Conservation (phyloP, 306 rosid genomes). For the Vigna reflexopilosa region DNA sequence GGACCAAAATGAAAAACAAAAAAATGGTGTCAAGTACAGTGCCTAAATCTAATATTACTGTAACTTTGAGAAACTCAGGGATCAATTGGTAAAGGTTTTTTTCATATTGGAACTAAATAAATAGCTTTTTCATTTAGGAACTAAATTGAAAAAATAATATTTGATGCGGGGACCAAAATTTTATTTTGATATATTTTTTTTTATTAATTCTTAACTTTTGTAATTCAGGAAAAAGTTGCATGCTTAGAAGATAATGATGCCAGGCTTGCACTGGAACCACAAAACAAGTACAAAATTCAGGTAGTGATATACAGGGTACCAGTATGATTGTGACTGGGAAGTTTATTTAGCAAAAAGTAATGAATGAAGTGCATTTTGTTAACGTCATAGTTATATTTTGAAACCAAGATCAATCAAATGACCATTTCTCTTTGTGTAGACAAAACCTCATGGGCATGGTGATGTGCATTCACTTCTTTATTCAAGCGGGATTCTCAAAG, state of each 20-base stretch:
- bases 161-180: background rate
- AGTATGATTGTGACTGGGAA: conserved; percentile 28
- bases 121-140: background rate
- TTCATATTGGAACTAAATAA: background rate
- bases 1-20: background rate
- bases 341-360: conserved; percentile 31
- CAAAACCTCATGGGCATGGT: conserved; percentile 99
- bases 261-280: conserved; percentile 86
- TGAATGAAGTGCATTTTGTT: background rate
- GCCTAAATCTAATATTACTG: background rate
- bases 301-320: conserved; percentile 50
- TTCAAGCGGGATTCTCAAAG: conserved; percentile 88
- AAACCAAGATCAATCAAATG: conserved; percentile 29
- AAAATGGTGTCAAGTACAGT: background rate
- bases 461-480: conserved; percentile 94
- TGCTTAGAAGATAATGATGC: conserved; percentile 96
- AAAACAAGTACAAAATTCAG: conserved; percentile 87
- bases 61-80: background rate
- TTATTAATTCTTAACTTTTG: conserved; percentile 8
- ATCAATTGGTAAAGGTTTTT: background rate
- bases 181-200: background rate
- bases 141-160: background rate
- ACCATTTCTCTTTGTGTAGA: conserved; percentile 61
- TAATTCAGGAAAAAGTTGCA: conserved; percentile 94
- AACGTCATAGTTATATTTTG: conserved; percentile 19